phyloP scores from a whole-genome alignment of 1,284 basidiomycete genomes.

The Agroathelia rolfsii region DNA sequence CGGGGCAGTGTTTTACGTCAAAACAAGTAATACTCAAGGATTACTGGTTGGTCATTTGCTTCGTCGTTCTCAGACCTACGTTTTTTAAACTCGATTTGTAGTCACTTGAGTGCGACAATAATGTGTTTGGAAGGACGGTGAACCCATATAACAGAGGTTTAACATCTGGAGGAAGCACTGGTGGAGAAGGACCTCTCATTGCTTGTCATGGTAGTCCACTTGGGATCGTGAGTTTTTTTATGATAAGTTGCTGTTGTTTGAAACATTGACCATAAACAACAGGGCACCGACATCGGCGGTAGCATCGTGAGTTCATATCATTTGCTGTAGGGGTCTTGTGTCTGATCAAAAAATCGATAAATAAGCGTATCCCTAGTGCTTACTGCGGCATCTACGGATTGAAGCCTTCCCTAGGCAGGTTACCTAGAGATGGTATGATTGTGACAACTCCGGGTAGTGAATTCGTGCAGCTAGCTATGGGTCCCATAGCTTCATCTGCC shows the following conservation, averaged over 20 bases:
- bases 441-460: conserved; percentile 48
- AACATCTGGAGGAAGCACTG: conserved; percentile 47
- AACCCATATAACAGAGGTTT: conserved; percentile 47
- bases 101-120: conserved; percentile 41
- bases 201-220: conserved; percentile 46
- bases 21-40: conserved; percentile 48
- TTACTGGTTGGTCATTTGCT: conserved; percentile 25
- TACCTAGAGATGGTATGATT: conserved; percentile 39
- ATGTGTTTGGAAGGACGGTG: conserved; percentile 39
- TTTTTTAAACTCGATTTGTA: conserved; percentile 16
- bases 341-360: conserved; percentile 18
- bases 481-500: conserved; percentile 42
- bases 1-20: conserved; percentile 48
- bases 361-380: conserved; percentile 49
- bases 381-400: conserved; percentile 47
- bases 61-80: conserved; percentile 5
- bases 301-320: conserved; percentile 29
- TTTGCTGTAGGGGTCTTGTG: conserved; percentile 10
- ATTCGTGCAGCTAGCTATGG: conserved; percentile 40
- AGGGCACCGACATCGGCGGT: conserved; percentile 51
- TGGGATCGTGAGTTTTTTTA: too few species aligned
- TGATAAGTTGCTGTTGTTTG: too few species aligned
- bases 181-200: conserved; percentile 57
- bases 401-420: conserved; percentile 39
- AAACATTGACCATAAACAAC: too few species aligned